A percentile compares a stretch with the other conserved stretches of the same genome.
Evolutionary conservation across 805 yeast genomes (phyloP).

Genomic region (Kluyveromyces aestuarii): DNA sequence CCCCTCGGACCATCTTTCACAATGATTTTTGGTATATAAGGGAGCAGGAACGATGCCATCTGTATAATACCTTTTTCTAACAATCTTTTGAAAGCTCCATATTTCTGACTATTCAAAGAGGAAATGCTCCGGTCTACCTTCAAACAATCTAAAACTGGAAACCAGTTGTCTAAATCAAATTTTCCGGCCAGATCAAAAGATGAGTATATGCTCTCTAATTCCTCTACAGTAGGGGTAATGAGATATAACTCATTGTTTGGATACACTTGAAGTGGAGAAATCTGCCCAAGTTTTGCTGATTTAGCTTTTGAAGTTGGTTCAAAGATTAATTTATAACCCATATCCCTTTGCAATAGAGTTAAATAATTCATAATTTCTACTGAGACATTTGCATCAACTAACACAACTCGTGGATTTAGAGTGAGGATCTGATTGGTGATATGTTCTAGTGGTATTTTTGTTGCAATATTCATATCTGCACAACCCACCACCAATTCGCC

Average conservation of each 20-base stretch:
- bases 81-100: conserved; percentile 22
- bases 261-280: conserved; percentile 32
- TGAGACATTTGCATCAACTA: conserved; percentile 65
- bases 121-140: conserved; percentile 29
- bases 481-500: conserved; percentile 70
- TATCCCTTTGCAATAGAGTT: conserved; percentile 16
- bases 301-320: conserved; percentile 78
- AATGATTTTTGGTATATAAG: conserved; percentile 57
- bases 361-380: conserved; percentile 32
- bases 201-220: conserved; percentile 46
- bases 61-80: conserved; percentile 44
- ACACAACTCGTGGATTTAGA: conserved; percentile 40
- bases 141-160: conserved; percentile 54
- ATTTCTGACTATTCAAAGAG: conserved; percentile 8
- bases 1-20: conserved; percentile 66
- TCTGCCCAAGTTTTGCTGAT: conserved; percentile 38
- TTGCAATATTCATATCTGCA: conserved; percentile 75
- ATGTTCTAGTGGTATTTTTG: conserved; percentile 36
- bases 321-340: conserved; percentile 34
- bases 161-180: conserved; percentile 61
- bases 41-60: conserved; percentile 62
- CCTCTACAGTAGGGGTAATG: conserved; percentile 62
- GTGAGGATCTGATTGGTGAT: conserved; percentile 33
- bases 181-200: conserved; percentile 36
- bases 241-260: conserved; percentile 39